Base-by-base conservation (phyloP, 176 grass and related monocot genomes). In the Musa acuminata region DNA sequence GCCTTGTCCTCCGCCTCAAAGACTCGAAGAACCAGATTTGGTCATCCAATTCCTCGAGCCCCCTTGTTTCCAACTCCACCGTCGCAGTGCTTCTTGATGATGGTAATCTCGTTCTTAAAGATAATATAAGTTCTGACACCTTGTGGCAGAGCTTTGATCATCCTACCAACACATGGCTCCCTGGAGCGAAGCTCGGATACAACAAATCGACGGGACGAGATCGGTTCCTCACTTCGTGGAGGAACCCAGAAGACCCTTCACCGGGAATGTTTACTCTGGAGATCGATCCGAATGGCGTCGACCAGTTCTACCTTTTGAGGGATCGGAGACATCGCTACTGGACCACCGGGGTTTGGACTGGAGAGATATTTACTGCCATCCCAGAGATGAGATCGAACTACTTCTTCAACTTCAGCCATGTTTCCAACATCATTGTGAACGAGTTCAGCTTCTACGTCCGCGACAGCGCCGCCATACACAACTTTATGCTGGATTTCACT, bases 111-210 rank as follows among this genome's bases (percentile, higher is more conserved):
- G 80, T 85, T n/a, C 64, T 91, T 24, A 67, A 23, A 21, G 74
- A 68, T 79, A 75, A 69, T 62, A 16, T 9, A 7, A 55, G 80
- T 52, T 52, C 87, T 2, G 1, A 20, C 12, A 17, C 75, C 60
- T 19, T 25, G 17, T 91, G 89, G 89, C 89, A 91, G 67, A 91
- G 89, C 81, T 85, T 91, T 65, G 89, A 91, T 49, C 85, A 91
- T 82, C 89, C 89, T 27, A 91, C 89, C 21, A 63, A 91, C 81
- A 85, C 82, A 43, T 91, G 80, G 85, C 86, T 91, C 67, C 83
- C 89, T 14, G 89, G 85, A 3, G 89, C 85, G 2, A 81, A 62
- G 77, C 78, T 91, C 16, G 89, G 89, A 8, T 83, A 85, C 21
- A 78, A 91, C 62, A 74, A 69, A 66, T 66, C 9, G 7, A 59